phyloP scores from a whole-genome alignment of 2,329 filamentous ascomycete genomes.

The Byssochlamys sp. region DNA sequence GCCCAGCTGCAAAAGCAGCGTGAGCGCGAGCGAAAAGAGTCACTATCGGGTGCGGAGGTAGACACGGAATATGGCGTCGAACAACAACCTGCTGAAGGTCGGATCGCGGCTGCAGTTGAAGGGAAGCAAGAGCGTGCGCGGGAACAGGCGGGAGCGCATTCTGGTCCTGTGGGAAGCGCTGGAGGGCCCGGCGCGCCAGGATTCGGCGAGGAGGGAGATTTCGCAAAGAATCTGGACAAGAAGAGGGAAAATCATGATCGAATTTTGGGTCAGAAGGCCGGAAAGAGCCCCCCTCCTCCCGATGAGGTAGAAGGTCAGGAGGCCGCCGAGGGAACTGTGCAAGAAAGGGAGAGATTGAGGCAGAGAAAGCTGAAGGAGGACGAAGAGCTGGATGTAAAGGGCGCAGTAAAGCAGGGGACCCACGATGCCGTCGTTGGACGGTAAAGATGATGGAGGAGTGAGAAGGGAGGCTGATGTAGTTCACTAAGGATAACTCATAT shows the following conservation, averaged over 20 bases:
- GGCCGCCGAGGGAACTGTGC: conserved; percentile 8
- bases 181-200: conserved; percentile 19
- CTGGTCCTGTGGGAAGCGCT: conserved; percentile 23
- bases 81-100: conserved; percentile 25
- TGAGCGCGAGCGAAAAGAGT: conserved; percentile 6
- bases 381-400: conserved; percentile 19
- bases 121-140: conserved; percentile 15
- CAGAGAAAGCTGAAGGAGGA: conserved; percentile 18
- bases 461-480: background rate
- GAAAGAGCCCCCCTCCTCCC: conserved; percentile 10
- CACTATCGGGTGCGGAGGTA: conserved; percentile 15
- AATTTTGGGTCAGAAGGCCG: conserved; percentile 19
- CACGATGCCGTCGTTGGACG: conserved; percentile 18
- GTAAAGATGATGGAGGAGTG: background rate
- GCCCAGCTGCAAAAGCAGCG: conserved; percentile 11
- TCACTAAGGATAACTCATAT: background rate
- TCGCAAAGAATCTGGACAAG: conserved; percentile 23
- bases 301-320: conserved; percentile 4
- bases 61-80: conserved; percentile 28
- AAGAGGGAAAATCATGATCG: conserved; percentile 27
- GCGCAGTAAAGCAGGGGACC: conserved; percentile 17
- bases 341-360: conserved; percentile 17
- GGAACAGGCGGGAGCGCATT: conserved; percentile 26
- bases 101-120: conserved; percentile 24
- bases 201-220: conserved; percentile 22